phyloP scores from a whole-genome alignment of 192 early-diverging fungal species.

The Backusella mclennaniae region DNA sequence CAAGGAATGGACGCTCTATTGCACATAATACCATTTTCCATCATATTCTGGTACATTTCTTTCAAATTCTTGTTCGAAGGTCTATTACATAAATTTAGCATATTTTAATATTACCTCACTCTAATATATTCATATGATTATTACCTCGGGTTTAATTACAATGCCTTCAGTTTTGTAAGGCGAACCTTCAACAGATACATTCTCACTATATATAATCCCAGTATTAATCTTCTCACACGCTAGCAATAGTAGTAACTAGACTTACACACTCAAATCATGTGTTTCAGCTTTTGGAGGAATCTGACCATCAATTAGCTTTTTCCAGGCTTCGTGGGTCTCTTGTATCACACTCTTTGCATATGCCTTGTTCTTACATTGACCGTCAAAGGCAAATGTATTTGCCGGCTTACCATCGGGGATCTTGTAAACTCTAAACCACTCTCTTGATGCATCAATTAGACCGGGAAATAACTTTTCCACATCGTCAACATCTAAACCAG shows the following conservation, averaged over 20 bases:
- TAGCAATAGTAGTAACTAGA: not conserved
- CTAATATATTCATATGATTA: no score
- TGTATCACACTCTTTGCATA: slow-evolving; percentile 87
- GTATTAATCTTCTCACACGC: not conserved
- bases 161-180: slow-evolving; percentile 12
- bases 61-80: not conserved
- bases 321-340: slow-evolving; percentile 96
- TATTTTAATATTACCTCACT: not conserved
- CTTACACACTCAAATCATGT: slow-evolving; percentile 13
- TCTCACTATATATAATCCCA: slow-evolving; percentile 13
- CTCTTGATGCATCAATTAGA: slow-evolving; percentile 91
- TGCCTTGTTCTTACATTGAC: slow-evolving; percentile 74
- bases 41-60: slow-evolving; percentile 1
- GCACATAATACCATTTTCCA: slow-evolving; percentile 10
- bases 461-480: slow-evolving; percentile 97
- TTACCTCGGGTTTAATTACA: not conserved
- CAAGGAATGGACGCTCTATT: not conserved
- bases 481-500: slow-evolving; percentile 67
- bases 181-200: slow-evolving; percentile 15
- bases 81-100: not conserved
- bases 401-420: slow-evolving; percentile 99
- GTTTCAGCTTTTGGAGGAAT: not conserved
- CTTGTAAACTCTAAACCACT: slow-evolving; percentile 99
- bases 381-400: slow-evolving; percentile 98
- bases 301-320: slow-evolving; percentile 60